These are phyloP conservation scores for Xylaria castorea DNA, from an alignment of 495 filamentous ascomycete genomes.

Conservation along the genomic window DNA sequence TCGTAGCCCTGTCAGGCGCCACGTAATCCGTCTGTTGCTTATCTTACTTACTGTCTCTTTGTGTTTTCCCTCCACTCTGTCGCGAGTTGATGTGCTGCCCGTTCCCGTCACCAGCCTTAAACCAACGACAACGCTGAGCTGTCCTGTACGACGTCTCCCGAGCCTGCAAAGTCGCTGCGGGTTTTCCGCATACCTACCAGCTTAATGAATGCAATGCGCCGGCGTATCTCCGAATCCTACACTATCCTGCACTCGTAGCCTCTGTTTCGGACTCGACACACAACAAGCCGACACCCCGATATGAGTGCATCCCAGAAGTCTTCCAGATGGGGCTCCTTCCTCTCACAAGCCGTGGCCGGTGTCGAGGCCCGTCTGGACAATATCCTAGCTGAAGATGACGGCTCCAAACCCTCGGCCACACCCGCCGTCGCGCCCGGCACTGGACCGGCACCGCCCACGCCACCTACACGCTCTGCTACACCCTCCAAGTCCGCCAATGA, in stretches of 20 bases:
- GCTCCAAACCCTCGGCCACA: constrained; percentile 39
- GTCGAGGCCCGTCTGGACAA: constrained; percentile 92
- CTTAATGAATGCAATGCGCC: constrained; percentile 38
- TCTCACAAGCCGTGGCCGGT: constrained; percentile 90
- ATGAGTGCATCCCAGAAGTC: constrained; percentile 52
- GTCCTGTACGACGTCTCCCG: constrained; percentile 19
- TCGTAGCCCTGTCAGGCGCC: not conserved
- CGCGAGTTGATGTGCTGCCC: not conserved
- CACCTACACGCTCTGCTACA: constrained; percentile 36
- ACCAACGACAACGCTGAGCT: constrained; percentile 14
- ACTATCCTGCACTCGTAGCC: constrained; percentile 11
- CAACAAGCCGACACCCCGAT: constrained; percentile 23
- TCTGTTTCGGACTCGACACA: constrained; percentile 12
- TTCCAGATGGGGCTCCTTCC: constrained; percentile 79
- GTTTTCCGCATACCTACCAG: not conserved
- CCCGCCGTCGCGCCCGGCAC: constrained; percentile 33
- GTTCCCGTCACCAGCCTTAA: not conserved
- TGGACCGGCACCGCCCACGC: constrained; percentile 20
- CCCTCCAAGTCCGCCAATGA: constrained; percentile 67
- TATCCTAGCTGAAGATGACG: constrained; percentile 80
- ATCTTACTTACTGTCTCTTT: not conserved
- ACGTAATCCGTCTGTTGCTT: constrained; percentile 9
- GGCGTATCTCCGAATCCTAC: constrained; percentile 25
- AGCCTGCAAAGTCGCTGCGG: not conserved
- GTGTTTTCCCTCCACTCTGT: not conserved